Evolutionary conservation across 148 eudicot species (phyloP), one percentile per base, ranked within the genome.

Genomic region (Arbutus unedo): DNA sequence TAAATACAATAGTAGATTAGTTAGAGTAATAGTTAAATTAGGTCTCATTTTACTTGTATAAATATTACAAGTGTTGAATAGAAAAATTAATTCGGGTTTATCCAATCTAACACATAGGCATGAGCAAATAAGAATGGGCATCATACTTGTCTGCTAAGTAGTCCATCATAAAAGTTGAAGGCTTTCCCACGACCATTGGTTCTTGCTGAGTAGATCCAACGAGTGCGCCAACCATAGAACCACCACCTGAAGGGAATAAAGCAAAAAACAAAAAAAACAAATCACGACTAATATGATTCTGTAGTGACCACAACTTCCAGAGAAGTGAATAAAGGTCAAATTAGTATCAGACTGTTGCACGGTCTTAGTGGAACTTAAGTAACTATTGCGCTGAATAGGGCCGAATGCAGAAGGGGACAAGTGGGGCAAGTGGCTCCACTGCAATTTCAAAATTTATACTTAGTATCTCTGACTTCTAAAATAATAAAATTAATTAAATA

Each of bases 141-240:
- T 14, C 93, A 44, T 94, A 96, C 99, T 94, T 78, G 41, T 91
- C 81, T 81, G 97, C 91, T 66, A 96, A 54, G 83, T 94, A 94
- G 83, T 97, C 99, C 99, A 97, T 97, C 99, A 97, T 94, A 89
- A 97, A 93, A 72, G 99, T 97, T 45, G 99, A 97, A 64, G 99
- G 98, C 86, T 97, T 97, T 54, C 98, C 99, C 18, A 97, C 99
- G 62, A 94, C 97, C 91, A 90, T 84, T 15, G 99, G 99, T 85
- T 97, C 98, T 60, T 86, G 92, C 82, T 97, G 89, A 85, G 92
- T 87, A 79, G 99, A 94, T 74, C 99, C 99, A 79, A 85, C 53
- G 43, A 97, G 88, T 70, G 98, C 99, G 68, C 97, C 97, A 76
- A 97, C 99, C 99, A 94, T 96, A 18, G 98, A 94, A 78, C 99